Percentiles rank a stretch among this genome's conserved stretches.
These are phyloP conservation scores for Solanum boliviense DNA, from an alignment of 257 asterid genomes.

Conservation along the genomic window DNA sequence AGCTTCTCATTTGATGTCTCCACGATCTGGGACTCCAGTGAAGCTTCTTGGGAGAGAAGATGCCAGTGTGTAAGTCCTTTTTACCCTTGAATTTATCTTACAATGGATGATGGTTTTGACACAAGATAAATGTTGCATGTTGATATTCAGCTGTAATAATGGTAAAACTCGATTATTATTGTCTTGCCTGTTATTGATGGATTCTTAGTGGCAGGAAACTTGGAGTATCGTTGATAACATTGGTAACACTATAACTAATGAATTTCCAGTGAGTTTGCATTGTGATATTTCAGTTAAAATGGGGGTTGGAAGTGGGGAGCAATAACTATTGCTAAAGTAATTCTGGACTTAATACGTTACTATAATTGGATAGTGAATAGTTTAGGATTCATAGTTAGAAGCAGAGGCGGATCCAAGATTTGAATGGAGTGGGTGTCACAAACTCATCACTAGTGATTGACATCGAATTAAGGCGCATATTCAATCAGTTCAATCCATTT, in stretches of 20 bases:
- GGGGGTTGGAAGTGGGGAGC: not conserved
- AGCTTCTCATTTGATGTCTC: slow-evolving; percentile 66
- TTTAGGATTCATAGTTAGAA: not conserved
- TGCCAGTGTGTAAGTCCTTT: slow-evolving; percentile 86
- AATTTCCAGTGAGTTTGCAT: not conserved
- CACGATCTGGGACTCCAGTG: slow-evolving; percentile 97
- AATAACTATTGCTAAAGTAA: not conserved
- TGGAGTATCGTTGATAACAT: not conserved
- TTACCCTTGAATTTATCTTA: not conserved
- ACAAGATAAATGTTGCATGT: not conserved
- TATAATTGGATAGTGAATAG: not conserved
- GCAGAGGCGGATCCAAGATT: not conserved
- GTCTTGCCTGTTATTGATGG: not conserved
- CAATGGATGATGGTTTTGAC: not conserved
- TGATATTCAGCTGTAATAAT: not conserved
- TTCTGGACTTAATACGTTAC: not conserved
- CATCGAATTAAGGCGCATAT: not conserved
- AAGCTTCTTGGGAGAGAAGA: slow-evolving; percentile 99
- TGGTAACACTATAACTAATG: not conserved
- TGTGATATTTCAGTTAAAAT: not conserved
- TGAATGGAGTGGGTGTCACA: not conserved
- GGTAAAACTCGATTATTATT: not conserved
- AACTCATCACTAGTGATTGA: not conserved
- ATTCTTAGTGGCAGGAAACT: not conserved
- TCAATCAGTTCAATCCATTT: not conserved